Evolutionary conservation across 768 basidiomycete genomes (phyloP), one percentile per base, ranked within the genome.

Genomic region (Kwoniella europaea): DNA sequence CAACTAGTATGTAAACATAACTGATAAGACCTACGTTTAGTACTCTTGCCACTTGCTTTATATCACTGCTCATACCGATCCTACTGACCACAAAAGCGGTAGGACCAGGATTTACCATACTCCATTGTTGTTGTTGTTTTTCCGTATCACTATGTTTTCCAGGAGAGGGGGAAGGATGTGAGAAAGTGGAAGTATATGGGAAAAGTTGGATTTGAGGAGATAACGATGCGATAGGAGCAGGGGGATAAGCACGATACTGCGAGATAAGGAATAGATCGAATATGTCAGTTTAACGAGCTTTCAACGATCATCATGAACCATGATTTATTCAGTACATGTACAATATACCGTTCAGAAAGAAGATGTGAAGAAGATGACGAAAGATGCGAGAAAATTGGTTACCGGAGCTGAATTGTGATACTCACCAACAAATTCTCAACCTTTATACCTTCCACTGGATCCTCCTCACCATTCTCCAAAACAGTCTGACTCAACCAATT

Each of bases 61-160:
- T 18, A 29, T 27, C n/a, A n/a, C 20, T 35, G 9, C 75, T 65
- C 12, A 76, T 29, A 3, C 70, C 74, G 4, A 79, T 41, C 16
- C 76, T 58, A 5, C 71, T 71, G 1, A 79, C 50, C 9, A 79
- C 63, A 42, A 71, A 76, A 5, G 71, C 78, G 4, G 66, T 67
- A 15, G 74, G 72, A 16, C 78, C 74, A 27, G 76, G 76, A 13
- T 71, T 68, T 6, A 71, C 68, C n/a, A 77, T 68, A 9, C 73
- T 68, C 76, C 74, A 77, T n/a, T 69, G 65, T 66, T 79, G 78
- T 27, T 72, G 76, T 24, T 69, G 65, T 64, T 79, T 76, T 20
- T 72, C 70, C 9, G 68, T 62, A 1, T 5, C 35, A 13, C 54
- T 29, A 52, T 42, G 15, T 50, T 41, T 20, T 29, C 41, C 15